Evolutionary conservation across 495 filamentous ascomycete genomes (phyloP).

Genomic region (Parachaetomium inaequale): DNA sequence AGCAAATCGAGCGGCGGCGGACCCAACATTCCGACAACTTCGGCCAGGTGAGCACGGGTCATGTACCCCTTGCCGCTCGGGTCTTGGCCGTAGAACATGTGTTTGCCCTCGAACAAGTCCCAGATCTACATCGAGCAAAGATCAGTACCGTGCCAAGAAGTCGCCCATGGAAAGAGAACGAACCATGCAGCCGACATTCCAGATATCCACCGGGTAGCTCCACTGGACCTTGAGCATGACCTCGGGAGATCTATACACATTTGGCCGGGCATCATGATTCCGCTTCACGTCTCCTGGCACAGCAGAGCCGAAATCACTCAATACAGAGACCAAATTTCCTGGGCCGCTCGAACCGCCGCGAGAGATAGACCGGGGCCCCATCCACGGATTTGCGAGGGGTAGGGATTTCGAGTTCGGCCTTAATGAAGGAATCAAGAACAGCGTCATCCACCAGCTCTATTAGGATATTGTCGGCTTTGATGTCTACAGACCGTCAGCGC

Average conservation of each 20-base stretch:
- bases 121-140: slow-evolving; percentile 36
- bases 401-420: slow-evolving; percentile 29
- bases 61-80: slow-evolving; percentile 40
- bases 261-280: slow-evolving; percentile 28
- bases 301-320: slow-evolving; percentile 50
- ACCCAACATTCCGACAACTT: slow-evolving; percentile 46
- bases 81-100: slow-evolving; percentile 46
- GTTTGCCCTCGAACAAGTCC: slow-evolving; percentile 48
- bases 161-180: background rate
- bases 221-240: slow-evolving; percentile 44
- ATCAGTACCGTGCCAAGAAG: background rate
- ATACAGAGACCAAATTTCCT: slow-evolving; percentile 27
- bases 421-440: slow-evolving; percentile 19
- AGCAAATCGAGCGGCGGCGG: slow-evolving; percentile 44
- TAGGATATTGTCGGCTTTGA: slow-evolving; percentile 38
- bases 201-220: slow-evolving; percentile 48
- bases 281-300: slow-evolving; percentile 27
- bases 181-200: slow-evolving; percentile 51
- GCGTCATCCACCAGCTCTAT: slow-evolving; percentile 21
- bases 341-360: slow-evolving; percentile 15
- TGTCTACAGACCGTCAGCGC: too few species aligned
- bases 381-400: slow-evolving; percentile 31
- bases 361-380: slow-evolving; percentile 29
- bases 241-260: slow-evolving; percentile 47
- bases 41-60: slow-evolving; percentile 46